Conservation (phyloP, 352 stramenopile genomes). For the Phytopythium montanum region DNA sequence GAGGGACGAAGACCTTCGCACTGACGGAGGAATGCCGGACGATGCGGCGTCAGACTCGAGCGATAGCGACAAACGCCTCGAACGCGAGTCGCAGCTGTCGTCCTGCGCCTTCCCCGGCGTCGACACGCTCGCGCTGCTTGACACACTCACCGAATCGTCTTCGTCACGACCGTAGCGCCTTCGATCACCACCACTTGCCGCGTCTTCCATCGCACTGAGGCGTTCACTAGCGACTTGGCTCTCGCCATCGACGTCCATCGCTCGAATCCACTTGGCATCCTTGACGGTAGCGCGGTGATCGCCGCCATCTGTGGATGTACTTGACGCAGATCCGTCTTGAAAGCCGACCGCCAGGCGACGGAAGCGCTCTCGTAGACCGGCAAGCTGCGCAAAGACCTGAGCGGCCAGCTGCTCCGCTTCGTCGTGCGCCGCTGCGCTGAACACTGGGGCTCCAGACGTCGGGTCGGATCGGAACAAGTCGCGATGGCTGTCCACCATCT, state of each 20-base stretch:
- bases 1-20: background rate
- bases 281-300: background rate
- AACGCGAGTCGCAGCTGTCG: background rate
- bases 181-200: background rate
- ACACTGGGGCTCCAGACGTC: constrained; percentile 29
- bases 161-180: background rate
- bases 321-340: background rate
- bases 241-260: background rate
- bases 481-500: constrained; percentile 62
- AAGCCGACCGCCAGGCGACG: constrained; percentile 26
- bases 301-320: background rate
- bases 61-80: constrained; percentile 10
- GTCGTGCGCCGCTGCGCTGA: constrained; percentile 14
- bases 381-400: constrained; percentile 45
- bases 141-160: background rate
- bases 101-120: background rate
- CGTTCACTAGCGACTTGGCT: background rate
- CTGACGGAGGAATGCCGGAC: constrained; percentile 8
- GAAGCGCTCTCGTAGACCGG: constrained; percentile 33
- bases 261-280: background rate
- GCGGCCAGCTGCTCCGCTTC: constrained; percentile 32
- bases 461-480: constrained; percentile 57
- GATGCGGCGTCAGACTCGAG: constrained; percentile 10
- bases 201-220: background rate
- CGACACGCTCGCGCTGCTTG: background rate